These are phyloP conservation scores for Gyrodon lividus DNA, from an alignment of 768 basidiomycete genomes.

Conservation along the genomic window DNA sequence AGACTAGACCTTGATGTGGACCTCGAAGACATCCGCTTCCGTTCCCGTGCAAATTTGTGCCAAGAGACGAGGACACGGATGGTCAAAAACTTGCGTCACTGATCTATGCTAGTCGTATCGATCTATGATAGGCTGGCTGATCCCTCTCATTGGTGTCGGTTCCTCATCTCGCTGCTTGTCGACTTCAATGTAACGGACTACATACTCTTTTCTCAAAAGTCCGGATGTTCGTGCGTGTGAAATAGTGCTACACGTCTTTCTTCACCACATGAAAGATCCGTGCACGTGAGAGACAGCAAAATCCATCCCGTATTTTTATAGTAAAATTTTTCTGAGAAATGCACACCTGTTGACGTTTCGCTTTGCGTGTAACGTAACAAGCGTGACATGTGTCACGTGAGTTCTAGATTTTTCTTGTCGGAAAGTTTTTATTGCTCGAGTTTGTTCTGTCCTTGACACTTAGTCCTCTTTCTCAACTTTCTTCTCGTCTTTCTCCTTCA, in stretches of 20 bases:
- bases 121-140: neutral
- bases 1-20: neutral
- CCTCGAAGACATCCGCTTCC: conserved; percentile 14
- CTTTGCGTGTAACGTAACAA: no score
- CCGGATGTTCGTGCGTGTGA: no score
- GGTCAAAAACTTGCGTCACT: conserved; percentile 10
- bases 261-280: no score
- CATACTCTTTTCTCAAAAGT: no score
- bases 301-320: no score
- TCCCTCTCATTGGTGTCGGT: no score
- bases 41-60: conserved; percentile 15
- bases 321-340: no score
- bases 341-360: no score
- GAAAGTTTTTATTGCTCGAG: conserved; percentile 26
- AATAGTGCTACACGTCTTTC: no score
- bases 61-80: conserved; percentile 17
- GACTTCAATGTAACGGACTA: neutral
- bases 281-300: no score
- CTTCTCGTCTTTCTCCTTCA: conserved; percentile 16
- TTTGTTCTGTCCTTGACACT: conserved; percentile 6
- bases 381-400: conserved; percentile 23
- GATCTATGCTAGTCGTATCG: conserved; percentile 6
- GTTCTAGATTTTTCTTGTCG: conserved; percentile 33
- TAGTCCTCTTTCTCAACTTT: neutral
- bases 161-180: neutral